These are phyloP conservation scores for Biscutella laevigata DNA, from an alignment of 441 rosid genomes.

Conservation along the genomic window DNA sequence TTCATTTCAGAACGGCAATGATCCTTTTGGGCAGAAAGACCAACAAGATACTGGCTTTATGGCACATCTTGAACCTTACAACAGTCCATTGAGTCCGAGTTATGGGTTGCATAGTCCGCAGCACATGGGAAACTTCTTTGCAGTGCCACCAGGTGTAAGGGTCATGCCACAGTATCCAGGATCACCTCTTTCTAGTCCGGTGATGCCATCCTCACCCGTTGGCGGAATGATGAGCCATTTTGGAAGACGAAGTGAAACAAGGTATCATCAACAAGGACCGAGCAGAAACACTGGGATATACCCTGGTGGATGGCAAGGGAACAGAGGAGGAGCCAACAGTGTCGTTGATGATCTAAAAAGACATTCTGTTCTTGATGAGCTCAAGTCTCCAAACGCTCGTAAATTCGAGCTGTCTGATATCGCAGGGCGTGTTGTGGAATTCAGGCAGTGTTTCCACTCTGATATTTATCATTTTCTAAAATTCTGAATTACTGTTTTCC, in stretches of 20 bases:
- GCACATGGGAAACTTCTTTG: slow-evolving; percentile 46
- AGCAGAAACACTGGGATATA: slow-evolving; percentile 44
- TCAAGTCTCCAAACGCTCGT: slow-evolving; percentile 53
- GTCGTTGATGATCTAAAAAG: slow-evolving; percentile 42
- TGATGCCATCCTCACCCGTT: slow-evolving; percentile 53
- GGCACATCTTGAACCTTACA: slow-evolving; percentile 38
- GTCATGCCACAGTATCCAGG: slow-evolving; percentile 45
- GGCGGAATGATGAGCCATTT: slow-evolving; percentile 43
- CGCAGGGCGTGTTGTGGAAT: slow-evolving; percentile 60
- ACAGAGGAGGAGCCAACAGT: slow-evolving; percentile 42
- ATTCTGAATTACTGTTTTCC: background rate
- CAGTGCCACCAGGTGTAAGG: slow-evolving; percentile 42
- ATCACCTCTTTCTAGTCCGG: slow-evolving; percentile 54
- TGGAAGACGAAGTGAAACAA: slow-evolving; percentile 43
- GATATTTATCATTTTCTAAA: slow-evolving; percentile 9
- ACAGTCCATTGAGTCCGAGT: slow-evolving; percentile 37
- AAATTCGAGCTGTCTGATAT: slow-evolving; percentile 63
- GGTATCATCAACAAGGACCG: slow-evolving; percentile 42
- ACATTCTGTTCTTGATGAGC: slow-evolving; percentile 64
- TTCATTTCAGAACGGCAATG: slow-evolving; percentile 35
- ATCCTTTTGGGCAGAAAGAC: slow-evolving; percentile 40
- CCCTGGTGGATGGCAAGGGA: slow-evolving; percentile 64
- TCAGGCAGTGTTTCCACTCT: slow-evolving; percentile 41
- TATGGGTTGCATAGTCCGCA: slow-evolving; percentile 40
- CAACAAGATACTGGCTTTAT: slow-evolving; percentile 31